Conservation (phyloP, 768 basidiomycete genomes). For the Suillus clintonianus region DNA sequence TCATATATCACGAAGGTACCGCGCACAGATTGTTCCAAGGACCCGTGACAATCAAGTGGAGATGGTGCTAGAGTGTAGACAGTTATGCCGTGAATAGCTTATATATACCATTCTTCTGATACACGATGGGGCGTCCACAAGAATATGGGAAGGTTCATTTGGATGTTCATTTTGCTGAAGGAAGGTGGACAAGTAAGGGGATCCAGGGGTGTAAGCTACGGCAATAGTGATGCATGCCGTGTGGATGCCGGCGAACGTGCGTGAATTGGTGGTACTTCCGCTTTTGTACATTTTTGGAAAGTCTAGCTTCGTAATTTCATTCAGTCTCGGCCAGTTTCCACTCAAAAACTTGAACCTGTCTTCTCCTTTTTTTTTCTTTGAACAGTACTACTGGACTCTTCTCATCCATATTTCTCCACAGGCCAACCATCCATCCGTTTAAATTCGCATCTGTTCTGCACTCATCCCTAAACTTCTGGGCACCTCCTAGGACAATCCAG, state of each 20-base stretch:
- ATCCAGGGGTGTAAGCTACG: conserved; percentile 14
- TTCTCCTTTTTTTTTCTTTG: neutral
- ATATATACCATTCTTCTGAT: neutral
- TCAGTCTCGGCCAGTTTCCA: conserved; percentile 35
- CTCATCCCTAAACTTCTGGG: neutral
- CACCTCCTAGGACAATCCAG: neutral
- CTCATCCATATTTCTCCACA: neutral
- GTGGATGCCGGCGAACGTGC: conserved; percentile 40
- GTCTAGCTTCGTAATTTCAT: conserved; percentile 34
- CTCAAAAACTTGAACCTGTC: conserved; percentile 21
- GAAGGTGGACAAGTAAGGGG: neutral
- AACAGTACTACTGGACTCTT: neutral
- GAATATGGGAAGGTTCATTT: conserved; percentile 1
- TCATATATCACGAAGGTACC: neutral
- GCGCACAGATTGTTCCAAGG: neutral
- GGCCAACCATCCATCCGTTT: neutral
- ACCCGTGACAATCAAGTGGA: neutral
- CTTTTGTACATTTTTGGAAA: conserved; percentile 19
- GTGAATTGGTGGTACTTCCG: conserved; percentile 28
- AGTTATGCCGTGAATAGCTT: neutral
- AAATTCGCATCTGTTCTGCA: neutral
- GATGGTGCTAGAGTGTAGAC: neutral
- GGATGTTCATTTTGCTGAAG: neutral
- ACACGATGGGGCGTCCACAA: neutral
- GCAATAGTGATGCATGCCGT: conserved; percentile 19